Percentiles rank a stretch among this genome's conserved stretches.
phyloP scores from a whole-genome alignment of 768 basidiomycete genomes.

The Leucocoprinus birnbaumii region DNA sequence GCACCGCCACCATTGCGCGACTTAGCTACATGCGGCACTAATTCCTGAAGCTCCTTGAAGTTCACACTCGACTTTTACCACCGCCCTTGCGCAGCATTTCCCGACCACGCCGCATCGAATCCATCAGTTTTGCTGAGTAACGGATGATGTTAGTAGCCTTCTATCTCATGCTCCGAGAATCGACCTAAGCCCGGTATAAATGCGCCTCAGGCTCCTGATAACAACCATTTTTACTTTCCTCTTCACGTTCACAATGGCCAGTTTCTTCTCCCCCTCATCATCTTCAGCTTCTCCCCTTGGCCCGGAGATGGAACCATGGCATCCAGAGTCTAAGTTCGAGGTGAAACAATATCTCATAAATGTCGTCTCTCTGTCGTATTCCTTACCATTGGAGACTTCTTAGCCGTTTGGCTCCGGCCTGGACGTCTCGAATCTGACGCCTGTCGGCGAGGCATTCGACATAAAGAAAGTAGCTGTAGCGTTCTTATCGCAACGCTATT shows the following conservation, averaged over 20 bases:
- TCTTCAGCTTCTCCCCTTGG: slow-evolving; percentile 1
- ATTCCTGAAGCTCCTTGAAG: too few species aligned
- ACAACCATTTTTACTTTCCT: background rate
- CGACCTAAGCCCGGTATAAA: background rate
- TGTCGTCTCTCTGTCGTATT: background rate
- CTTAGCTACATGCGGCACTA: too few species aligned
- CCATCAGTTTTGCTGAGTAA: background rate
- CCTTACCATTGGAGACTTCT: background rate
- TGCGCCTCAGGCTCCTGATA: background rate
- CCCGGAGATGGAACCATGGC: slow-evolving; percentile 6
- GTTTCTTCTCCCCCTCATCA: slow-evolving; percentile 2
- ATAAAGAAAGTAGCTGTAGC: slow-evolving; percentile 23
- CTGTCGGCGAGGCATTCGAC: slow-evolving; percentile 15
- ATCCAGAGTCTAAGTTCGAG: slow-evolving; percentile 7
- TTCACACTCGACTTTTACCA: too few species aligned
- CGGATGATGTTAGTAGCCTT: background rate
- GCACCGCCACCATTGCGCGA: too few species aligned
- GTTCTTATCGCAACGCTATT: slow-evolving; percentile 22
- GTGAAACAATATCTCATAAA: background rate
- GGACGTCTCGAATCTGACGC: slow-evolving; percentile 22
- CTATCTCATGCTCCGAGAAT: background rate
- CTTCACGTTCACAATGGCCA: slow-evolving; percentile 8
- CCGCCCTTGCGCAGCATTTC: background rate
- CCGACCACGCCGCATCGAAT: background rate
- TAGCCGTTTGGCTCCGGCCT: slow-evolving; percentile 29